A percentile compares a stretch with the other conserved stretches of the same genome.
Conservation (phyloP, 2,329 filamentous ascomycete species). For the Periconia macrospinosa region DNA sequence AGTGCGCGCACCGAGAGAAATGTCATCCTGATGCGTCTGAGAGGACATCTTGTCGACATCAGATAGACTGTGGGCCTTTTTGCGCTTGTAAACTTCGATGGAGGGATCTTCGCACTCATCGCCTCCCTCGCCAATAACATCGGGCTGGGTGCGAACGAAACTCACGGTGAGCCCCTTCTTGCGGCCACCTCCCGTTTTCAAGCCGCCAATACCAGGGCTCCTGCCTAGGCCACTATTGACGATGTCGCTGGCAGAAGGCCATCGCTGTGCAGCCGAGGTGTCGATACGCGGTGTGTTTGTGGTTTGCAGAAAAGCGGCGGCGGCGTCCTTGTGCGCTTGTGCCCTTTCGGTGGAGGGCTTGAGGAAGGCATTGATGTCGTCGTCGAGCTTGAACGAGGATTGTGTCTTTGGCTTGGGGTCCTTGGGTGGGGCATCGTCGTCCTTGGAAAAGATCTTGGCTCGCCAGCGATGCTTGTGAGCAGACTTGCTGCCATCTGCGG, state of each 20-base stretch:
- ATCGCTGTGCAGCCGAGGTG: conserved; percentile 53
- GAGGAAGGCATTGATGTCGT: conserved; percentile 61
- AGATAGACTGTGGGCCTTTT: conserved; percentile 36
- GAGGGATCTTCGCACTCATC: conserved; percentile 78
- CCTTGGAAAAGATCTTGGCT: conserved; percentile 52
- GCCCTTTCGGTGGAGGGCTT: conserved; percentile 54
- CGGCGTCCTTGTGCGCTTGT: conserved; percentile 29
- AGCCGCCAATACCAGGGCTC: conserved; percentile 40
- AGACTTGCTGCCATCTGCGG: conserved; percentile 38
- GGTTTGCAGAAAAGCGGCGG: conserved; percentile 28
- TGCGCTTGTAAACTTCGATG: conserved; percentile 68
- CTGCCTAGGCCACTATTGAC: conserved; percentile 37
- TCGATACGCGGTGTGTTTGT: conserved; percentile 48
- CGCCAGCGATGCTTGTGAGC: conserved; percentile 51
- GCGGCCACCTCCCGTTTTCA: conserved; percentile 44
- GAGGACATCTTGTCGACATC: conserved; percentile 17
- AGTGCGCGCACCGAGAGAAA: conserved; percentile 26
- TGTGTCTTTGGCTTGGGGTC: conserved; percentile 27
- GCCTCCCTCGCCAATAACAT: conserved; percentile 87
- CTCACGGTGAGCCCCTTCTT: conserved; percentile 73
- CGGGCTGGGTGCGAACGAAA: conserved; percentile 72
- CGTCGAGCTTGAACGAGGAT: conserved; percentile 37
- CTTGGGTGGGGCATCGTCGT: conserved; percentile 25
- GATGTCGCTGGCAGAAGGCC: conserved; percentile 53
- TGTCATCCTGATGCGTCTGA: conserved; percentile 34